Evolutionary conservation across 73 alveolate genomes (phyloP), one percentile per base, ranked within the genome.

Genomic region (Halteria grandinella): DNA sequence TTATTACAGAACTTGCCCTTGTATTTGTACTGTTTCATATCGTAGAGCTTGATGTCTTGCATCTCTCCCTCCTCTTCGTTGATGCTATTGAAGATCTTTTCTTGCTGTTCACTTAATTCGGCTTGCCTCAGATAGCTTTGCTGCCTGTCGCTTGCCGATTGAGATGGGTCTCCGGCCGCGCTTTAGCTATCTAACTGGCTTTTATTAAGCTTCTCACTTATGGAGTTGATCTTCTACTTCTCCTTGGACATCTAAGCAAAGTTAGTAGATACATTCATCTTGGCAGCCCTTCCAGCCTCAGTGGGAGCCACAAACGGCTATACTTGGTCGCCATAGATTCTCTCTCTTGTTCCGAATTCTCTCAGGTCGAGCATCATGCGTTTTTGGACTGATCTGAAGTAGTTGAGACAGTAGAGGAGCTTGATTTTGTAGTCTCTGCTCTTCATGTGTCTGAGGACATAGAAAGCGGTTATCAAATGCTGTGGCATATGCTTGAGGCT

Each of bases 331-430:
- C 91, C 91, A n/a, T 71, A 15, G 29, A 82, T 53, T 47, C 83
- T 82, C n/a, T 82, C 91, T 72, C 91, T 71, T 3, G 87, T 71
- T 11, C 55, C 63, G 32, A 82, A 49, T 28, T 82, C 91, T 36
- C 83, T 57, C 33, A 82, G 7, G 39, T 82, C 91, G 32, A 82
- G 52, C 51, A 79, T 27, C 24, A 72, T 0, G 55, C 91, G 29
- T 37, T 75, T 82, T 54, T 82, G 57, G 50, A 82, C 48, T 7
- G 86, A 60, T 36, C 91, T 71, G 70, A 49, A 82, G 52, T 82
- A 82, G 58, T 82, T 82, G 43, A 82, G 23, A 5, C 73, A 28
- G 44, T 72, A 50, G n/a, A 55, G 55, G 7, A 82, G 29, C 69
- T 58, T 55, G 27, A 69, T 82, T 44, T 82, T 70, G 47, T 17